These are phyloP conservation scores for Metschnikowia cubensis DNA, from an alignment of 805 yeast genomes.

Conservation along the genomic window DNA sequence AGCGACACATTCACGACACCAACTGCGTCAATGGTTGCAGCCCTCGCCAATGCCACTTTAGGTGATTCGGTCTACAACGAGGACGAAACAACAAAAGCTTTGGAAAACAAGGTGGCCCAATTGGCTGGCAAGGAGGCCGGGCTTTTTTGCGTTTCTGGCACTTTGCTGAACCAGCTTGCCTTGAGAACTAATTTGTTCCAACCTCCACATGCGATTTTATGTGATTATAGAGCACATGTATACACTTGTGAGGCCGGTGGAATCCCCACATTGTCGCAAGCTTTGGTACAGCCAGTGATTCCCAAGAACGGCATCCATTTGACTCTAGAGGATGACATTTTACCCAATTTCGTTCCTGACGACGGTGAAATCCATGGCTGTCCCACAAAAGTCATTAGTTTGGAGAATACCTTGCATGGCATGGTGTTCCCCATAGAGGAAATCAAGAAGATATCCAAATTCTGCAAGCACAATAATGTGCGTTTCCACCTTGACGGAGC, in stretches of 20 bases:
- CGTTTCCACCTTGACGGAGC: conserved; percentile 43
- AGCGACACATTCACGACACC: conserved; percentile 22
- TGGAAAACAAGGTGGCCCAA: conserved; percentile 32
- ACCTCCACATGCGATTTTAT: conserved; percentile 39
- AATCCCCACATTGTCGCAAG: conserved; percentile 40
- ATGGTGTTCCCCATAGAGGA: conserved; percentile 39
- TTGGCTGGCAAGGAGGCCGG: conserved; percentile 40
- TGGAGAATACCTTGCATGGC: conserved; percentile 44
- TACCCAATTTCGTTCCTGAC: conserved; percentile 36
- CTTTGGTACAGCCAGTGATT: conserved; percentile 36
- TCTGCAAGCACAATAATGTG: conserved; percentile 31
- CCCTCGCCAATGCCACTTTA: conserved; percentile 24
- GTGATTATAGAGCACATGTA: conserved; percentile 38
- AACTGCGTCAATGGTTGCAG: conserved; percentile 16
- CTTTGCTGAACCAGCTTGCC: conserved; percentile 40
- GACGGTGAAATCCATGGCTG: conserved; percentile 44
- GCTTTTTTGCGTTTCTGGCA: conserved; percentile 40
- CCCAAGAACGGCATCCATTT: conserved; percentile 35
- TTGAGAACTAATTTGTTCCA: conserved; percentile 36
- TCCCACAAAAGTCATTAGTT: conserved; percentile 41
- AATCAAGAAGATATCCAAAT: conserved; percentile 32
- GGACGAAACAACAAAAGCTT: conserved; percentile 30
- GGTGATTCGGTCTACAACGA: conserved; percentile 45
- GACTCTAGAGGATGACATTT: conserved; percentile 36
- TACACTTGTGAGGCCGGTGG: conserved; percentile 42